phyloP scores from a whole-genome alignment of 768 basidiomycete genomes.

The Boletus tomentosulus region DNA sequence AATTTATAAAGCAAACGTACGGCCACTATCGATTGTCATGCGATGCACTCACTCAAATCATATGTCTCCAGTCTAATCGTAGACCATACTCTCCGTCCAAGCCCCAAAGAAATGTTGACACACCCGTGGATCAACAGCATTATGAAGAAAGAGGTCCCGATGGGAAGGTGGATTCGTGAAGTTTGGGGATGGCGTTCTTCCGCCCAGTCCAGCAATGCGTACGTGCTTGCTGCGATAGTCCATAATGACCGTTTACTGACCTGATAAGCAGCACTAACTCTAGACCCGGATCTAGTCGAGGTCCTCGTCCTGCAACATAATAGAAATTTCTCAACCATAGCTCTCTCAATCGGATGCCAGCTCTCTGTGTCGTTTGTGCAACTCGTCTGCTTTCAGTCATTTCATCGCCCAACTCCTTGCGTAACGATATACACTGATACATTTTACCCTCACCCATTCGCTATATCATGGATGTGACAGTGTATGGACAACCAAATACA shows the following conservation, averaged over 20 bases:
- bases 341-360: neutral
- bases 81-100: constrained; percentile 64
- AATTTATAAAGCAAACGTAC: constrained; percentile 83
- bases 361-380: constrained; percentile 16
- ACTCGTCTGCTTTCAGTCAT: constrained; percentile 11
- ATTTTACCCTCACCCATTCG: constrained; percentile 11
- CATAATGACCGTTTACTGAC: neutral
- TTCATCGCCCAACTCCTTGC: constrained; percentile 13
- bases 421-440: constrained; percentile 20
- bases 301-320: constrained; percentile 21
- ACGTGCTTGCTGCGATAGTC: neutral
- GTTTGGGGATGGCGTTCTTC: constrained; percentile 73
- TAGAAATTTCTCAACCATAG: constrained; percentile 15
- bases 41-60: constrained; percentile 1
- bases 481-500: constrained; percentile 19
- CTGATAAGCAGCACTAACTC: constrained; percentile 18
- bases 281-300: constrained; percentile 30
- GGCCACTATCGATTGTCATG: constrained; percentile 26
- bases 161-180: constrained; percentile 84
- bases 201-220: constrained; percentile 27
- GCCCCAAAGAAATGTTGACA: constrained; percentile 74
- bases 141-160: constrained; percentile 81
- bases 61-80: constrained; percentile 57
- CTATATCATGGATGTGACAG: constrained; percentile 14
- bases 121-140: constrained; percentile 80